Base-by-base conservation (phyloP, 345 rosid species). In the Raphanus sativus region DNA sequence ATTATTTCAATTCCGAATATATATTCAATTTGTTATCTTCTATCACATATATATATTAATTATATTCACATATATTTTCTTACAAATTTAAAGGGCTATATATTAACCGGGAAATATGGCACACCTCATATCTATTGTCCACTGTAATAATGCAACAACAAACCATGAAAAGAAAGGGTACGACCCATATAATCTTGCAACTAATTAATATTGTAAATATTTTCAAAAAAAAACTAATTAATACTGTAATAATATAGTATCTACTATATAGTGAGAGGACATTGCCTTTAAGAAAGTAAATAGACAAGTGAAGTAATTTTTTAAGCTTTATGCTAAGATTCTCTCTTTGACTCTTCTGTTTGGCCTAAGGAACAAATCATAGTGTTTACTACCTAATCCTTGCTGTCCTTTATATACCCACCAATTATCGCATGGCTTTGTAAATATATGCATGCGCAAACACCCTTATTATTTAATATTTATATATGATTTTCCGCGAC, bases 311-410 rank as follows among this genome's bases (percentile, higher is more conserved):
- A 50, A 50, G 17, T 5, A 15, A 50, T 50, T 50, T 17, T 50
- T 50, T 50, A n/a, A 50, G 5, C 48, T 75, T 63, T 30, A 65
- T 62, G 81, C 79, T 77, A 76, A 84, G 86, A 83, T 87, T 82
- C 83, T 79, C 82, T 63, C 52, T 77, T 60, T 48, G 63, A 58
- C 79, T 62, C 79, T 74, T 81, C 72, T 78, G 69, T 74, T 85
- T 76, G 75, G 80, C 71, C 79, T 65, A 72, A 76, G 62, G 79
- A 74, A 76, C 81, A 76, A 82, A 76, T 80, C 77, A 34, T 78
- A 48, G 80, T 73, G 72, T 81, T 75, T 71, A 77, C 80, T 73
- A 73, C 85, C 83, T 77, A 80, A 83, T 81, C 80, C 48, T 71
- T 48, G 67, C 84, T 54, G 83, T 78, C 75, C 70, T 70, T 73